These are phyloP conservation scores for Phoenix roebelenii DNA, from an alignment of 176 grass and related monocot species.

Conservation along the genomic window DNA sequence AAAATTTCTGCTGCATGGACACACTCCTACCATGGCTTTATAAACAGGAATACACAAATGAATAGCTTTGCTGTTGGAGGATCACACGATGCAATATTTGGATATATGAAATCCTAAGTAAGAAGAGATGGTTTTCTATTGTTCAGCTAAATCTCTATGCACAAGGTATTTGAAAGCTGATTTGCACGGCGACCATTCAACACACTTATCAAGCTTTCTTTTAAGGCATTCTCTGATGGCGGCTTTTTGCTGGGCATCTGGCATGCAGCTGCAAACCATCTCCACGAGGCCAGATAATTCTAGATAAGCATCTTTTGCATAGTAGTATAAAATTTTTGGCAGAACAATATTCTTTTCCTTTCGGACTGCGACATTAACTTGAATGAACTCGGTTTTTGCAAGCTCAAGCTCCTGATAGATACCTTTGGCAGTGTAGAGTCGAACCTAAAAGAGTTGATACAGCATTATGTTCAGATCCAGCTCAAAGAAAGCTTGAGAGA, in stretches of 20 bases:
- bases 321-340: constrained; percentile 72
- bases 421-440: constrained; percentile 73
- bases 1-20: too few species aligned
- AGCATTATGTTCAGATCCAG: background rate
- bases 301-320: constrained; percentile 62
- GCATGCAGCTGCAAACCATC: constrained; percentile 59
- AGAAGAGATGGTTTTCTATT: constrained; percentile 6
- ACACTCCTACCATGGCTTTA: too few species aligned
- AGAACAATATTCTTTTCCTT: constrained; percentile 62
- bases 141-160: constrained; percentile 63
- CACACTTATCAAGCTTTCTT: constrained; percentile 55
- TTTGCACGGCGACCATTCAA: constrained; percentile 81
- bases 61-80: too few species aligned
- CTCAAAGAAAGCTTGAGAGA: background rate
- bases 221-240: constrained; percentile 50
- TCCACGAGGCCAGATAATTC: constrained; percentile 56
- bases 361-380: constrained; percentile 47
- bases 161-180: constrained; percentile 81
- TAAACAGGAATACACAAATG: too few species aligned
- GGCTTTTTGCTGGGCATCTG: constrained; percentile 46
- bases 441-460: constrained; percentile 29
- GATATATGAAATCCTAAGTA: too few species aligned
- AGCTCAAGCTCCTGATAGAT: constrained; percentile 56
- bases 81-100: too few species aligned
- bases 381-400: constrained; percentile 67